Evolutionary conservation across 306 rosid genomes (phyloP).

Genomic region (Psophocarpus tetragonolobus): DNA sequence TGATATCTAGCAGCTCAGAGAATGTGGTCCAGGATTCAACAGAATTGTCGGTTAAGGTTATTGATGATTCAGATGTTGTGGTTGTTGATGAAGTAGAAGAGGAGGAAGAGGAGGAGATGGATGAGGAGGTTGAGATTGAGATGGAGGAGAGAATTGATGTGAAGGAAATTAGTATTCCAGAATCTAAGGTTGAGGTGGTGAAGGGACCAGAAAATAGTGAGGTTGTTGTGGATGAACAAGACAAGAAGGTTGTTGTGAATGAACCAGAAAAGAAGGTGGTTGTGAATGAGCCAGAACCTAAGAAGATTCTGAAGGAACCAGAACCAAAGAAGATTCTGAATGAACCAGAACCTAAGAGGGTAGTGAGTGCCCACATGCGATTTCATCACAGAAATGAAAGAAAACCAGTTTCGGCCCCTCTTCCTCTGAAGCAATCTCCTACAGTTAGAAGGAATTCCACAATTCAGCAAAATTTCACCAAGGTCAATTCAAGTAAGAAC

Average conservation of each 20-base stretch:
- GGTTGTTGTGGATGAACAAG: constrained; percentile 32
- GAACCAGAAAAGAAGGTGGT: constrained; percentile 40
- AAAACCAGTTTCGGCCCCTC: constrained; percentile 39
- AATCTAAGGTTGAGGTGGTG: constrained; percentile 36
- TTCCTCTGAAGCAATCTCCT: constrained; percentile 46
- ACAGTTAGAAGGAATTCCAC: constrained; percentile 47
- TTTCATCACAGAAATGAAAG: constrained; percentile 47
- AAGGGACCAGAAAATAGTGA: constrained; percentile 40
- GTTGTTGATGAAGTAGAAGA: constrained; percentile 20
- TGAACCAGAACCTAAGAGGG: constrained; percentile 38
- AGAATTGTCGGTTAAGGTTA: constrained; percentile 30
- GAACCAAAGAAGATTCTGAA: constrained; percentile 28
- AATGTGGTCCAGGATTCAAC: constrained; percentile 42
- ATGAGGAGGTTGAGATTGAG: constrained; percentile 39
- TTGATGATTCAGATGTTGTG: constrained; percentile 10
- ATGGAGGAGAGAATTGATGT: constrained; percentile 58
- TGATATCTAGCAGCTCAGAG: constrained; percentile 37
- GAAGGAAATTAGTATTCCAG: constrained; percentile 60
- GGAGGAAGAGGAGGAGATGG: constrained; percentile 33
- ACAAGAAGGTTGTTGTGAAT: constrained; percentile 3
- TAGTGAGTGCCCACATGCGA: constrained; percentile 39
- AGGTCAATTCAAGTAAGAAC: constrained; percentile 48
- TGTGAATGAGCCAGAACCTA: constrained; percentile 41
- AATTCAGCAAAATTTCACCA: constrained; percentile 40
- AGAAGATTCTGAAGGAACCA: constrained; percentile 36